Evolutionary conservation across 768 basidiomycete genomes (phyloP), one percentile per base, ranked within the genome.

Genomic region (Xerocomus potaroensis): DNA sequence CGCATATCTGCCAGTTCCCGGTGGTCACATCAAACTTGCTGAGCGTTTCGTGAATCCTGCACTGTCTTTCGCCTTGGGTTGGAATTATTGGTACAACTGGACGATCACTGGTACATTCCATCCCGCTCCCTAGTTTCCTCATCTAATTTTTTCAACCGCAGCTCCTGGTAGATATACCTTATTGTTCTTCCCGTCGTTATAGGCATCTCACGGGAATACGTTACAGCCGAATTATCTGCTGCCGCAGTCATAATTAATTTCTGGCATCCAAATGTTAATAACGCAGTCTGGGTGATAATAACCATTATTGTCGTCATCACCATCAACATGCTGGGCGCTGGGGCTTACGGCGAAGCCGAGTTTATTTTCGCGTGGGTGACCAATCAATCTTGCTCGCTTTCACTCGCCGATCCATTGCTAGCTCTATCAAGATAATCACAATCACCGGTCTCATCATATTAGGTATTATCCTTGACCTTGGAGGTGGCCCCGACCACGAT

Each of bases 391-490:
- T 10, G 1, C 15, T 10, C 29, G 33, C n/a, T 41, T 30, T 29
- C n/a, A 0, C 15, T 51, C 21, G 23, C 35, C 26, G 22, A 54
- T 12, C 0, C 4, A 4, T 19, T 23, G 11, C 19, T 36, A 69
- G 79, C 4, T 90, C 87, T 8, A 90, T 95, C 71, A 94, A 94
- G 66, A 87, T 95, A n/a, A 66, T 94, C 51, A 86, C 87, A 0
- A 87, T 92, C 54, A 76, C 73, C 4, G 89, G 84, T 48, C 72
- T 81, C 30, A 83, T 83, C 43, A 80, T 84, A 50, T 60, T 84
- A n/a, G 82, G 82, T 8, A 72, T 83, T 7, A 72, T 94, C 26
- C 70, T 95, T 51, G 90, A 92, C 62, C 81, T 91, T 33, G 94
- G 94, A 52, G 92, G 91, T 48, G 93, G 89, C 3, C 92, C 91